A percentile compares a stretch with the other conserved stretches of the same genome.
Conservation (phyloP, 2,329 filamentous ascomycete genomes). For the Penicillium sp. region DNA sequence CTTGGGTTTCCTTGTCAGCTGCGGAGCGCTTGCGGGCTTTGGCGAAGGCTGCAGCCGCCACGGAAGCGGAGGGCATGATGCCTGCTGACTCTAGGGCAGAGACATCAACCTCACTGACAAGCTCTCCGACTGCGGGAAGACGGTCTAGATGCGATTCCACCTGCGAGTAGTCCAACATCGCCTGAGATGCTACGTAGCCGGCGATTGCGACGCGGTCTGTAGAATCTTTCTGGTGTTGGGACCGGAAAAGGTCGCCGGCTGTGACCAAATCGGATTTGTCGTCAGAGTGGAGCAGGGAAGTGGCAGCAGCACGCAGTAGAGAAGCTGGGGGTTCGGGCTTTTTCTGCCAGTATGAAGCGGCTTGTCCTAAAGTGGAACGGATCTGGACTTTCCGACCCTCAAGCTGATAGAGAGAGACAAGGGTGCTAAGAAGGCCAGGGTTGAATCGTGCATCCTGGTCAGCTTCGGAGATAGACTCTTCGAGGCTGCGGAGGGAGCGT, state of each 20-base stretch:
- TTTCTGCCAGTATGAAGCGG: conserved; percentile 78
- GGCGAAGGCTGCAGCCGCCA: conserved; percentile 37
- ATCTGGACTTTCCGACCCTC: conserved; percentile 75
- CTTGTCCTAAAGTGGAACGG: conserved; percentile 74
- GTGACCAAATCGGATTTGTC: conserved; percentile 68
- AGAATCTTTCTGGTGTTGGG: conserved; percentile 67
- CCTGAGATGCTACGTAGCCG: conserved; percentile 83
- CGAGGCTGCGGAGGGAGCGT: conserved; percentile 72
- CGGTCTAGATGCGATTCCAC: conserved; percentile 40
- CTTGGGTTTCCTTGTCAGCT: conserved; percentile 34
- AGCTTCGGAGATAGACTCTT: conserved; percentile 60
- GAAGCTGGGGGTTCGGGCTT: conserved; percentile 64
- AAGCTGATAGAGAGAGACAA: conserved; percentile 76
- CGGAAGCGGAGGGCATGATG: conserved; percentile 41
- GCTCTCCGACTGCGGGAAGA: conserved; percentile 45
- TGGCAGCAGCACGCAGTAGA: conserved; percentile 80
- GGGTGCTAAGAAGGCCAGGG: conserved; percentile 80
- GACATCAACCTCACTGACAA: conserved; percentile 49
- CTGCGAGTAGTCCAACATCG: conserved; percentile 52
- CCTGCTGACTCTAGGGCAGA: conserved; percentile 51
- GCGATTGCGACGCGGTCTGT: conserved; percentile 72
- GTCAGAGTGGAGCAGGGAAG: conserved; percentile 77
- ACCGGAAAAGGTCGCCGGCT: conserved; percentile 79
- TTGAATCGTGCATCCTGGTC: conserved; percentile 75
- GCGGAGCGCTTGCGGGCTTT: conserved; percentile 47